Conservation (phyloP, 495 filamentous ascomycete genomes). For the Hypoxylon crocopeplum region DNA sequence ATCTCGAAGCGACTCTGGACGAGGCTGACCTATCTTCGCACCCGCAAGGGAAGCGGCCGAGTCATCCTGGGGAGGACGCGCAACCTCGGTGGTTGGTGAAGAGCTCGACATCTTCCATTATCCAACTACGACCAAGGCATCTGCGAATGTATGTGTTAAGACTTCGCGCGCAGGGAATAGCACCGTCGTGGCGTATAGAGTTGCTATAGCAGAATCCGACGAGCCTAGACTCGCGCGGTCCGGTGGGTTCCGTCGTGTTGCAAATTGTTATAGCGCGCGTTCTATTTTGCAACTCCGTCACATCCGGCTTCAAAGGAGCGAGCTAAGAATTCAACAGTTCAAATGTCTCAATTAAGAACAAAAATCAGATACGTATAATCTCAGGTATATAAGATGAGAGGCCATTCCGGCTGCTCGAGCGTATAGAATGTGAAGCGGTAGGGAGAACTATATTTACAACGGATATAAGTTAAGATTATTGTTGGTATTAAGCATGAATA, state of each 20-base stretch:
- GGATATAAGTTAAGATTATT: background rate
- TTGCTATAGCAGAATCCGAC: too few species aligned
- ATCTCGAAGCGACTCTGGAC: slow-evolving; percentile 23
- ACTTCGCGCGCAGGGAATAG: background rate
- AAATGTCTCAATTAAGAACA: slow-evolving; percentile 17
- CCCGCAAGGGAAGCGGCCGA: slow-evolving; percentile 2
- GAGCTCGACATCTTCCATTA: slow-evolving; percentile 42
- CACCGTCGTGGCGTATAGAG: background rate
- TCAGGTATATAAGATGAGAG: slow-evolving; percentile 4
- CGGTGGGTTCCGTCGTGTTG: background rate
- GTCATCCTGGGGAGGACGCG: slow-evolving; percentile 32
- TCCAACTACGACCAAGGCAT: slow-evolving; percentile 17
- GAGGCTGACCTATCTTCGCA: slow-evolving; percentile 19
- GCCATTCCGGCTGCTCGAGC: slow-evolving; percentile 8
- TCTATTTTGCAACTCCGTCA: slow-evolving; percentile 18
- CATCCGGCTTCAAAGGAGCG: slow-evolving; percentile 23
- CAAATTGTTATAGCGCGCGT: slow-evolving; percentile 1
- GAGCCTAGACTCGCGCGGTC: background rate
- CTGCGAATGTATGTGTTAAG: background rate
- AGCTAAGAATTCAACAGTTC: background rate
- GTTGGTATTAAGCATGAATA: background rate
- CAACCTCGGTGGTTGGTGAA: slow-evolving; percentile 32
- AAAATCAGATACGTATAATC: slow-evolving; percentile 11
- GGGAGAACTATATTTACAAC: background rate
- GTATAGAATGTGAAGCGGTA: background rate